Evolutionary conservation across 2,329 filamentous ascomycete genomes (phyloP).

Genomic region (Tolypocladium pustulatum): DNA sequence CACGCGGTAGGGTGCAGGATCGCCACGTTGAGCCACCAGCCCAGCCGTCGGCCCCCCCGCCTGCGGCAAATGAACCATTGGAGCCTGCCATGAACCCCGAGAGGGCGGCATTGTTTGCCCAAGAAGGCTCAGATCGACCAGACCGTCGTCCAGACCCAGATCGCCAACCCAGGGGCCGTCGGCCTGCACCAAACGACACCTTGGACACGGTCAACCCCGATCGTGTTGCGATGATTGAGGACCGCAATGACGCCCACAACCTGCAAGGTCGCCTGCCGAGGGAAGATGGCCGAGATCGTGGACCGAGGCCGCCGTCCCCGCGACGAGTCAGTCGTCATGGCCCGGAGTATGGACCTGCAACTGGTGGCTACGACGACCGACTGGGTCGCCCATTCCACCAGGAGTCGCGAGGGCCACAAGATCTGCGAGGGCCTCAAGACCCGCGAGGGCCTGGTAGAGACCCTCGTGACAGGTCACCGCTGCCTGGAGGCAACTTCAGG

Average conservation of each 20-base stretch:
- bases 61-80: conserved; percentile 13
- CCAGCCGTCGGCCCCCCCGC: conserved; percentile 13
- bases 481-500: conserved; percentile 14
- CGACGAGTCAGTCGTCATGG: conserved; percentile 25
- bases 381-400: conserved; percentile 28
- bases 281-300: conserved; percentile 34
- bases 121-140: conserved; percentile 18
- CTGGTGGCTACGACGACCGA: conserved; percentile 35
- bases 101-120: conserved; percentile 37
- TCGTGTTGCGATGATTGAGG: conserved; percentile 33
- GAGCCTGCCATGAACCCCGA: conserved; percentile 46
- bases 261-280: conserved; percentile 24
- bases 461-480: conserved; percentile 20
- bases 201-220: conserved; percentile 35
- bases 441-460: conserved; percentile 19
- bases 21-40: conserved; percentile 18
- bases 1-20: conserved; percentile 16
- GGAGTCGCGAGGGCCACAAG: conserved; percentile 19
- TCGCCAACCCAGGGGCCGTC: conserved; percentile 15
- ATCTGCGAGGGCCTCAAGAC: conserved; percentile 20
- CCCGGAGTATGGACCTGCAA: conserved; percentile 17
- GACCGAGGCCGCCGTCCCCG: conserved; percentile 35
- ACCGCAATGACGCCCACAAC: conserved; percentile 19
- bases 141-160: conserved; percentile 18
- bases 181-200: conserved; percentile 15